Conservation (phyloP, 2,329 filamentous ascomycete species). For the Alternaria ethzedia region DNA sequence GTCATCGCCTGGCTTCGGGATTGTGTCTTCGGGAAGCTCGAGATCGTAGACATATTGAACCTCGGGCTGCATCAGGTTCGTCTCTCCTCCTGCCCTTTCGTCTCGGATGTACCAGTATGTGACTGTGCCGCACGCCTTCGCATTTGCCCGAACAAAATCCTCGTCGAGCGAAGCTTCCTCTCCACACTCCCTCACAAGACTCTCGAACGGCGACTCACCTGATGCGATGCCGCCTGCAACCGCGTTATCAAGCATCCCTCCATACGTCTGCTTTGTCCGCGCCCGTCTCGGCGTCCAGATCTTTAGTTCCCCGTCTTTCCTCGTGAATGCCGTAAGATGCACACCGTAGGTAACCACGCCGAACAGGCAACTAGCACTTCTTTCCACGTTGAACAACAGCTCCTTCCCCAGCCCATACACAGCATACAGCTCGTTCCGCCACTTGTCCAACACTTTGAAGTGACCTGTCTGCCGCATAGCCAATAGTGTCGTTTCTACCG, state of each 20-base stretch:
- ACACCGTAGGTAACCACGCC: constrained; percentile 54
- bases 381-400: constrained; percentile 51
- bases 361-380: constrained; percentile 51
- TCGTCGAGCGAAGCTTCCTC: constrained; percentile 87
- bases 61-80: constrained; percentile 84
- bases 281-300: constrained; percentile 86
- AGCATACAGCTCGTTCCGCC: constrained; percentile 52
- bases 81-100: constrained; percentile 77
- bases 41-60: constrained; percentile 92
- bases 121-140: constrained; percentile 70
- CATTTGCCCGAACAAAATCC: constrained; percentile 67
- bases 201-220: constrained; percentile 80
- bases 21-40: constrained; percentile 71
- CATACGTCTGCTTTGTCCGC: constrained; percentile 81
- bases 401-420: constrained; percentile 50
- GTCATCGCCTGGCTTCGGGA: constrained; percentile 79
- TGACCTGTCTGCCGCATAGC: constrained; percentile 73
- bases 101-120: constrained; percentile 87
- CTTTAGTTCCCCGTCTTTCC: constrained; percentile 61
- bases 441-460: constrained; percentile 71
- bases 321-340: constrained; percentile 50
- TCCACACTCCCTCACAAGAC: constrained; percentile 80
- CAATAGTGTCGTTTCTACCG: constrained; percentile 63
- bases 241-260: constrained; percentile 92
- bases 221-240: constrained; percentile 86